Percentiles rank a stretch among this genome's conserved stretches.
Conservation (phyloP, 2,329 filamentous ascomycete genomes). For the Aspergillus clavatus region DNA sequence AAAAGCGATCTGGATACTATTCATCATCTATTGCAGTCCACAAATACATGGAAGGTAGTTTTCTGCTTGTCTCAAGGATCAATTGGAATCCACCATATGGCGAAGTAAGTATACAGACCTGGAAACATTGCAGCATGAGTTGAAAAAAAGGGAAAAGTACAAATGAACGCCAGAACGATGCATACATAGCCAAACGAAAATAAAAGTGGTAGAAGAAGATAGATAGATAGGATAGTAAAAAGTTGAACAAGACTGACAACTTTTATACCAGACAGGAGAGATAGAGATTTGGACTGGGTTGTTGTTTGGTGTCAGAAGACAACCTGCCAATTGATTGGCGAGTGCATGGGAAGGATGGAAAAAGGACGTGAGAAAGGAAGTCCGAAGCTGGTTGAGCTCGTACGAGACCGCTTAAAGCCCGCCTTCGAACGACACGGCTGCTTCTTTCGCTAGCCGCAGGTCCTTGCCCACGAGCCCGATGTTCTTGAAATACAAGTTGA, state of each 20-base stretch:
- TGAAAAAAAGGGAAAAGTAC: background rate
- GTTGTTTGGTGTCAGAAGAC: too few relatives aligned
- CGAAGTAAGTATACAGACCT: background rate
- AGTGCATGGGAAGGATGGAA: too few relatives aligned
- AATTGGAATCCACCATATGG: background rate
- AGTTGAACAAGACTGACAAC: too few relatives aligned
- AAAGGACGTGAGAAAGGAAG: too few relatives aligned
- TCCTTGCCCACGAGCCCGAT: conserved; percentile 67
- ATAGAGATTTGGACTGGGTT: too few relatives aligned
- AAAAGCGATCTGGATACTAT: background rate
- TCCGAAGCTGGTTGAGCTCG: too few relatives aligned
- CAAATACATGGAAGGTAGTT: background rate
- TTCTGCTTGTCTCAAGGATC: background rate
- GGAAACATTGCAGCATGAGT: background rate
- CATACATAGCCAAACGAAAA: conserved; percentile 12
- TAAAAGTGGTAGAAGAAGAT: conserved; percentile 1
- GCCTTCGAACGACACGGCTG: conserved; percentile 34
- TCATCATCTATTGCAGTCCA: background rate
- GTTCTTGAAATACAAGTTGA: conserved; percentile 68
- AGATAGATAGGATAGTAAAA: conserved; percentile 13
- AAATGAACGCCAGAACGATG: conserved; percentile 25
- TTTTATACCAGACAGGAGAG: conserved; percentile 8
- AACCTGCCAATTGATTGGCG: too few relatives aligned
- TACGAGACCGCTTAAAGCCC: too few relatives aligned
- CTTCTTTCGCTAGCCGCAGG: conserved; percentile 67